phyloP scores from a whole-genome alignment of 306 rosid species.

The Crotalaria pallida region DNA sequence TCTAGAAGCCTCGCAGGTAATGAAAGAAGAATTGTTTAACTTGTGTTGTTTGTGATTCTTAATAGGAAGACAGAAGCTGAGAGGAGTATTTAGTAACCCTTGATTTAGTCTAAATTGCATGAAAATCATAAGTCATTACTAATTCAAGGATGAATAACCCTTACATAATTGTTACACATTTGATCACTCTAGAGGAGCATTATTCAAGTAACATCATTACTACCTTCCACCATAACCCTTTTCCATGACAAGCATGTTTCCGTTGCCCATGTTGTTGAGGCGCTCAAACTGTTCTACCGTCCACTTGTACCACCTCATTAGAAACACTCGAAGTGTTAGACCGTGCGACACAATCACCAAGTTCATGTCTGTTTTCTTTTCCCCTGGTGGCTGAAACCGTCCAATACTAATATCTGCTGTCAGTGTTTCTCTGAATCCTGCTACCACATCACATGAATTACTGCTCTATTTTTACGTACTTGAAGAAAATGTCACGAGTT shows the following conservation, averaged over 20 bases:
- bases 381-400: constrained; percentile 72
- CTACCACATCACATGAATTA: not conserved
- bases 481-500: not conserved
- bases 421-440: constrained; percentile 90
- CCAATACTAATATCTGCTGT: constrained; percentile 75
- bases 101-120: too few species aligned
- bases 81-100: not conserved
- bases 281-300: constrained; percentile 72
- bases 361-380: constrained; percentile 53
- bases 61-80: not conserved
- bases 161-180: too few species aligned
- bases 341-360: constrained; percentile 83
- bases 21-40: not conserved
- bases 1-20: not conserved
- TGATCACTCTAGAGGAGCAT: too few species aligned
- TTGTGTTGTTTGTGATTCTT: not conserved
- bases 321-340: constrained; percentile 75
- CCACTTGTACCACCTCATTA: constrained; percentile 97
- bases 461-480: not conserved
- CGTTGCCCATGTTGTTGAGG: constrained; percentile 60
- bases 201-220: too few species aligned
- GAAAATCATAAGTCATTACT: too few species aligned
- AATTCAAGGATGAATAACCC: too few species aligned
- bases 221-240: constrained; percentile 90
- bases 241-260: constrained; percentile 66